phyloP scores from a whole-genome alignment of 176 grass and related monocot genomes.

The Coix lacrymajobi region DNA sequence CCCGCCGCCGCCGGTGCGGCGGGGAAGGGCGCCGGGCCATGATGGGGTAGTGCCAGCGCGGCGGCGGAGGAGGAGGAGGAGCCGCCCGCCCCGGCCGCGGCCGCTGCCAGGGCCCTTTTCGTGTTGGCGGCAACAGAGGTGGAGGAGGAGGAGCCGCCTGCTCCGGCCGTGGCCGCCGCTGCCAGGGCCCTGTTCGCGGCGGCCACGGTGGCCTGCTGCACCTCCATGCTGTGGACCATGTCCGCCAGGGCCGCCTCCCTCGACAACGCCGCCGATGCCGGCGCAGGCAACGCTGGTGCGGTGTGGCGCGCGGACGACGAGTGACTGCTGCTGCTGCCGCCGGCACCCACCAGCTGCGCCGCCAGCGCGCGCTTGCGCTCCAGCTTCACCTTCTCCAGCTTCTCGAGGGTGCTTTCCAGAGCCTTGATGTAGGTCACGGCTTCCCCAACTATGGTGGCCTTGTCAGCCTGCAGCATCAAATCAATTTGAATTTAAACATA shows the following conservation, averaged over 20 bases:
- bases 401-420: constrained; percentile 35
- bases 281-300: not conserved
- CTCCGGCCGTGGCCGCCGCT: not conserved
- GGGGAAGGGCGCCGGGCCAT: not conserved
- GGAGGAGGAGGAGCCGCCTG: not conserved
- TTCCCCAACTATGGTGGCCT: constrained; percentile 55
- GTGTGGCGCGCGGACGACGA: not conserved
- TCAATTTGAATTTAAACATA: not conserved
- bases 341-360: not conserved
- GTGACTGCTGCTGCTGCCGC: not conserved
- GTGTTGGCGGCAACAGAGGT: too few species aligned
- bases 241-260: constrained; percentile 40
- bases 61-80: not conserved
- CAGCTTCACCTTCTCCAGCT: constrained; percentile 42
- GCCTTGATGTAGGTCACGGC: constrained; percentile 52
- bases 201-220: not conserved
- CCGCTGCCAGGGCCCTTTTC: too few species aligned
- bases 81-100: not conserved
- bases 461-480: constrained; percentile 35
- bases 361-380: constrained; percentile 16
- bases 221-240: not conserved
- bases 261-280: not conserved
- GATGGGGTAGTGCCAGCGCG: not conserved
- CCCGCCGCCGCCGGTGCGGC: not conserved
- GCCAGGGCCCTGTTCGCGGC: not conserved